phyloP scores from a whole-genome alignment of 345 rosid species.

The Murraya paniculata region DNA sequence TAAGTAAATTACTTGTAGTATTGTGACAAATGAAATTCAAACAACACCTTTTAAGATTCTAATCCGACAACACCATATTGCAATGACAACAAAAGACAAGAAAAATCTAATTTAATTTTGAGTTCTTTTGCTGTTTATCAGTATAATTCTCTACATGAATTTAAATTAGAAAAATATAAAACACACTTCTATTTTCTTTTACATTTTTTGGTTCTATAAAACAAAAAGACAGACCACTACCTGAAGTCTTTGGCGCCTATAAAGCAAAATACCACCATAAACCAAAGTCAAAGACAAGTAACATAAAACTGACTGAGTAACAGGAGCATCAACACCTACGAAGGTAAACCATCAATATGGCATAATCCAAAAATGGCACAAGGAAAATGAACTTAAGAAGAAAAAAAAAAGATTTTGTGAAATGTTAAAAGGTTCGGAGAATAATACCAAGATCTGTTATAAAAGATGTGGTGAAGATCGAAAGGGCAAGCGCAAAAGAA shows the following conservation, averaged over 20 bases:
- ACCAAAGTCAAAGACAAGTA: conserved; percentile 44
- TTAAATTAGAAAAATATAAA: no score
- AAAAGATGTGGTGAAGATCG: conserved; percentile 49
- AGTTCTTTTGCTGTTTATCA: no score
- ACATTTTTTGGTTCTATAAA: no score
- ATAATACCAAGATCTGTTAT: conserved; percentile 46
- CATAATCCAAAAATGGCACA: no score
- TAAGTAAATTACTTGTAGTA: neutral
- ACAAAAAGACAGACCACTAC: conserved; percentile 12
- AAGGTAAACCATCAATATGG: neutral
- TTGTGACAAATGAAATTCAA: no score
- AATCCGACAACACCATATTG: no score
- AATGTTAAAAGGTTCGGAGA: neutral
- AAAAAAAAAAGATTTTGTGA: neutral
- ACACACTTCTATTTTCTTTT: no score
- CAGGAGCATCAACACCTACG: conserved; percentile 60
- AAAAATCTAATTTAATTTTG: no score
- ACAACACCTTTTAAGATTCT: no score
- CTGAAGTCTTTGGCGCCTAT: conserved; percentile 38
- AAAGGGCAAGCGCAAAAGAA: conserved; percentile 44
- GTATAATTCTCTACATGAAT: no score
- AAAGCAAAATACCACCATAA: conserved; percentile 46
- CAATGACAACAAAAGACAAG: no score
- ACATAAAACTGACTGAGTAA: conserved; percentile 41
- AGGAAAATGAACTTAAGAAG: neutral